Percentiles rank a stretch among this genome's conserved stretches.
phyloP scores from a whole-genome alignment of 2,329 filamentous ascomycete genomes.

The Fusarium duplospermum region DNA sequence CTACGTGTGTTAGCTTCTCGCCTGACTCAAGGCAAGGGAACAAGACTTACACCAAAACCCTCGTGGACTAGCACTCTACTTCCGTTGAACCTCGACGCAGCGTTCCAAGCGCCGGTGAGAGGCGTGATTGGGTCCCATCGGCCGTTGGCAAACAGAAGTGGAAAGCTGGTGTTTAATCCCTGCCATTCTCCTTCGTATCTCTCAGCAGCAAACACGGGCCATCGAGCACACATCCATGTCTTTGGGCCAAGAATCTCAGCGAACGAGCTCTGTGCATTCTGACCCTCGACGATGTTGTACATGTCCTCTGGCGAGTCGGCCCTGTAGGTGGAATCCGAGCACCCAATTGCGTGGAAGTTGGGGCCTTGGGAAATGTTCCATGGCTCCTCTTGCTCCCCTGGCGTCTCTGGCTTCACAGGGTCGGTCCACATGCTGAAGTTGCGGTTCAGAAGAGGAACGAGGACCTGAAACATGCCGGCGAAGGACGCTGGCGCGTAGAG shows the following conservation, averaged over 20 bases:
- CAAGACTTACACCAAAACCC: conserved; percentile 1
- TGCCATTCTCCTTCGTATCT: background rate
- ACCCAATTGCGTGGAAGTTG: conserved; percentile 12
- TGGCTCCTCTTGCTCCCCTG: background rate
- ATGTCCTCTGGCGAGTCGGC: conserved; percentile 11
- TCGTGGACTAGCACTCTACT: background rate
- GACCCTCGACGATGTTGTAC: conserved; percentile 7
- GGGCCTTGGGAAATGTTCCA: background rate
- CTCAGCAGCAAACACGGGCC: conserved; percentile 3
- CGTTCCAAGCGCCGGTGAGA: background rate
- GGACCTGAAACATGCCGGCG: background rate
- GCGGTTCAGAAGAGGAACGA: background rate
- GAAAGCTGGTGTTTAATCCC: background rate
- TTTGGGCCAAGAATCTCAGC: background rate
- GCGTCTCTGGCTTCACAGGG: background rate
- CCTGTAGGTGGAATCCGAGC: conserved; percentile 14
- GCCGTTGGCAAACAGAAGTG: conserved; percentile 1
- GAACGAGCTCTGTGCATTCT: conserved; percentile 4
- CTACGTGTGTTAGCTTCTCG: background rate
- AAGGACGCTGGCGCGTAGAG: background rate
- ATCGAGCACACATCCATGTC: conserved; percentile 1
- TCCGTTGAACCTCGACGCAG: background rate
- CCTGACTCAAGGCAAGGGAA: background rate
- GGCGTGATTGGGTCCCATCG: conserved; percentile 7
- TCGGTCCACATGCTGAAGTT: background rate